Base-by-base conservation (phyloP, 148 eudicot genomes). In the Diospyros lotus region DNA sequence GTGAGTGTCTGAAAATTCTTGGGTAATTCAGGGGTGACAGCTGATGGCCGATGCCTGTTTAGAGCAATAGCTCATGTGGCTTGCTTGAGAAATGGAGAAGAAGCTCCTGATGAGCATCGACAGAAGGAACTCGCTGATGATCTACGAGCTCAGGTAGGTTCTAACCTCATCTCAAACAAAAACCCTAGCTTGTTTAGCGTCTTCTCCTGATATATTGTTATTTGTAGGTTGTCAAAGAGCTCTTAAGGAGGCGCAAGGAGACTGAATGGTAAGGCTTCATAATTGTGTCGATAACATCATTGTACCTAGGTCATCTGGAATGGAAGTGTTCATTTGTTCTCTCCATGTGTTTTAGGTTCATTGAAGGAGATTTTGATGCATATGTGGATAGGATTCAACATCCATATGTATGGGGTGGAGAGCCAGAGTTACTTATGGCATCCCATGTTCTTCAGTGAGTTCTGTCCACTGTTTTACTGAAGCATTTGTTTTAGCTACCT, bases 361-460 rank as follows among this genome's bases (percentile, higher is more conserved):
- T 90, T 56, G 97, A 88, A 67, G 97, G 81, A 58, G 97, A 92
- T 66, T 92, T 92, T 69, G 92, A 90, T 82, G 74, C 78, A 12
- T 92, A 92, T 77, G 88, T 88, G 59, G 76, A 87, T 66, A 82
- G 88, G 76, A 88, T 92, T 66, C 77, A 84, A 76, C 76, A 86
- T 73, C 89, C 92, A 6, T 87, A 82, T 78, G 86, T 84, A 4
- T 89, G 97, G 97, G 94, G 94, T 75, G 93, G 93, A 80, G 93
- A 91, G 79, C 97, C 89, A 1, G 92, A 90, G 77, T 68, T 92
- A 62, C 42, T 87, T 12, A 88, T 88, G 94, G 90, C 94, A 52
- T 90, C 93, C 76, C 94, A 92, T 83, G 86, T 90, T 54, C 79
- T 92, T 4, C 84, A 80, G 97, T 92, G 69, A 87, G 94, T 77